Conservation (phyloP, 192 early-diverging fungal genomes). For the Entophlyctis luteolus region DNA sequence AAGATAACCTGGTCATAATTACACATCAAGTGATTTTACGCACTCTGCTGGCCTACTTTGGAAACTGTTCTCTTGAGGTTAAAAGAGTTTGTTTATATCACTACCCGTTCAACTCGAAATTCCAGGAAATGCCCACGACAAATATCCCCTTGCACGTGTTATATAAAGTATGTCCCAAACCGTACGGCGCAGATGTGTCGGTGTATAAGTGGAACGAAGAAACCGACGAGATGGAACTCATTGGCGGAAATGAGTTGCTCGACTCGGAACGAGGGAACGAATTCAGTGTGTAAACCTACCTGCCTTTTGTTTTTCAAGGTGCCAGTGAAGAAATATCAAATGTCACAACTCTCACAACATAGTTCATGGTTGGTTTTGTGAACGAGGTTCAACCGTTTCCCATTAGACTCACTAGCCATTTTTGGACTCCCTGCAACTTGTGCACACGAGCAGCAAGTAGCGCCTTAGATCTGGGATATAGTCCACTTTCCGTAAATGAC, state of each 20-base stretch:
- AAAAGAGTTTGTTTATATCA: no score
- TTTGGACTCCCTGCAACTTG: no score
- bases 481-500: no score
- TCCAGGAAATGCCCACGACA: conserved; percentile 71
- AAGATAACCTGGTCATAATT: conserved; percentile 77
- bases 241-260: conserved; percentile 20
- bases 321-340: no score
- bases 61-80: conserved; percentile 68
- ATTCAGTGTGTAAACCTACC: background rate
- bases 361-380: no score
- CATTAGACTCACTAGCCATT: no score
- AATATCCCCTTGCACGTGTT: conserved; percentile 76
- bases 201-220: conserved; percentile 26
- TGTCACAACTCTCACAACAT: no score
- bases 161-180: conserved; percentile 76
- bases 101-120: no score
- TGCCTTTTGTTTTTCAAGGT: conserved; percentile 33
- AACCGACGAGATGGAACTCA: conserved; percentile 26
- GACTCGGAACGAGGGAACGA: no score
- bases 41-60: conserved; percentile 85
- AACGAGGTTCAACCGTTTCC: no score
- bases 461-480: no score
- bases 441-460: no score
- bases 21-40: conserved; percentile 90
- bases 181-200: conserved; percentile 68